These are phyloP conservation scores for Plectosphaerella sp. DNA, from an alignment of 2,329 filamentous ascomycete species.

Conservation along the genomic window DNA sequence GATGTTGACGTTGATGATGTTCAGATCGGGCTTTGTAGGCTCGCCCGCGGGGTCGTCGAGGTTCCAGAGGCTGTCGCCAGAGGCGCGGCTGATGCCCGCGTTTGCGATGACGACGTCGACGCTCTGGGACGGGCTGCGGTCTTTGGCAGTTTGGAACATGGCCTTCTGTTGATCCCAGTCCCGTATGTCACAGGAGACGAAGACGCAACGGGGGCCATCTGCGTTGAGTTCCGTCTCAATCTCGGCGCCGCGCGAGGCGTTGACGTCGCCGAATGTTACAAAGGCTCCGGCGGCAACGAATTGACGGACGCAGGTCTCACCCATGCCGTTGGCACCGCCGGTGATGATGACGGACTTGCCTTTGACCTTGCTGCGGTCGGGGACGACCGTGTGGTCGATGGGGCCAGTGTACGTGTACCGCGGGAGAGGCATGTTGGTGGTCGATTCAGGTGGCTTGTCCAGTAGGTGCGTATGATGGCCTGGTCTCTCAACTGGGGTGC, in stretches of 20 bases:
- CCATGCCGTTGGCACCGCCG: constrained; percentile 39
- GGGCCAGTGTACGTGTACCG: constrained; percentile 26
- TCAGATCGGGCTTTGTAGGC: constrained; percentile 32
- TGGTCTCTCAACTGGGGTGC: background rate
- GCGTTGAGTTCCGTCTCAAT: constrained; percentile 25
- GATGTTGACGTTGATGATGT: constrained; percentile 35
- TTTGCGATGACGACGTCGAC: constrained; percentile 44
- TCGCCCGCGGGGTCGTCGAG: constrained; percentile 21
- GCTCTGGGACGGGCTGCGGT: constrained; percentile 28
- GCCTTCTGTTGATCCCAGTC: constrained; percentile 36
- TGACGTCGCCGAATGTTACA: constrained; percentile 34
- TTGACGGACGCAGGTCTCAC: constrained; percentile 26
- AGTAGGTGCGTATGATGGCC: background rate
- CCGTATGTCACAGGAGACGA: constrained; percentile 37
- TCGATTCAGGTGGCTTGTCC: background rate
- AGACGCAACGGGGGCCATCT: constrained; percentile 16
- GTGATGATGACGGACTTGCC: constrained; percentile 44
- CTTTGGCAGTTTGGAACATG: constrained; percentile 34
- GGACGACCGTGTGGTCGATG: constrained; percentile 25
- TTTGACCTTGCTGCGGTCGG: constrained; percentile 28
- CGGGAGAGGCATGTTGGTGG: constrained; percentile 14
- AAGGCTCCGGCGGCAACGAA: constrained; percentile 31
- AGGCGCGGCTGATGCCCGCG: constrained; percentile 35
- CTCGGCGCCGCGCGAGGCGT: constrained; percentile 23
- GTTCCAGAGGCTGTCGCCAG: constrained; percentile 31